These are phyloP conservation scores for Globisporangium barbulae DNA, from an alignment of 352 stramenopile genomes.

Conservation along the genomic window DNA sequence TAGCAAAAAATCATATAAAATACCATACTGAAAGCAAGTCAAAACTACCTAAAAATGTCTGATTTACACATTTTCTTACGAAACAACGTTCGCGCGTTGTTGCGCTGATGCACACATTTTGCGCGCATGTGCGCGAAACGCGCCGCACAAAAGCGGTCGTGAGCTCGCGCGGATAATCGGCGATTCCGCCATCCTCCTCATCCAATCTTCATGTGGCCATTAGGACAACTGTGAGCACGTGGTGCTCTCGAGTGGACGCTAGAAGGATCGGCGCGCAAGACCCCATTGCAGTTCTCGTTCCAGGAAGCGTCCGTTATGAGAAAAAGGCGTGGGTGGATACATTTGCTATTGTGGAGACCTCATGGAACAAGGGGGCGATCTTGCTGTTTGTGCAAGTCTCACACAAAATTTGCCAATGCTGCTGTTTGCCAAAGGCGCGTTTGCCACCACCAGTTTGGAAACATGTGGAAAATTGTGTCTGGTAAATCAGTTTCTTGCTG, in stretches of 20 bases:
- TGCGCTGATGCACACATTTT: not conserved
- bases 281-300: not conserved
- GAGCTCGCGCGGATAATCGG: not conserved
- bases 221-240: not conserved
- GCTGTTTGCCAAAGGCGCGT: not conserved
- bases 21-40: not conserved
- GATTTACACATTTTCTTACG: not conserved
- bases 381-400: not conserved
- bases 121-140: constrained; percentile 6
- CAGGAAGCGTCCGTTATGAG: not conserved
- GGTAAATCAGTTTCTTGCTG: not conserved
- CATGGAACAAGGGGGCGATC: not conserved
- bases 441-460: no score
- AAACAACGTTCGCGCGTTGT: constrained; percentile 7
- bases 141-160: constrained; percentile 10
- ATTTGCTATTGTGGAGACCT: not conserved
- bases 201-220: not conserved
- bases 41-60: not conserved
- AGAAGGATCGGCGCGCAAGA: not conserved
- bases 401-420: not conserved
- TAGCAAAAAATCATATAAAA: no score
- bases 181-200: not conserved
- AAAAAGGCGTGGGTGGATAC: not conserved
- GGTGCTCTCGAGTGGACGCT: not conserved
- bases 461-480: no score